Conservation (phyloP, 2,329 filamentous ascomycete species). For the Penicillium sp. region DNA sequence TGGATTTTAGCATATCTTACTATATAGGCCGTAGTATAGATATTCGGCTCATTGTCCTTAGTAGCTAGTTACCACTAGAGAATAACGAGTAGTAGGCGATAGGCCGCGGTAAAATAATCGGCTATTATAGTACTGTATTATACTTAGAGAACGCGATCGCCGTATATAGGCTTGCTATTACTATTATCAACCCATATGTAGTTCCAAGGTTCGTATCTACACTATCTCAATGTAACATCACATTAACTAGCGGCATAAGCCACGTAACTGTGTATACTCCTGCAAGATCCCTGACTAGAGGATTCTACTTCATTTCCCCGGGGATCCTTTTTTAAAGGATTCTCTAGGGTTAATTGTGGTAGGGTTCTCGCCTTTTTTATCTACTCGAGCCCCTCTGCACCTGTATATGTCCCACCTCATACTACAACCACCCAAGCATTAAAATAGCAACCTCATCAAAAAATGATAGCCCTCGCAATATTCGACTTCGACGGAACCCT, state of each 20-base stretch:
- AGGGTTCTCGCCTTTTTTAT: not conserved
- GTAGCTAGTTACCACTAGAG: no score
- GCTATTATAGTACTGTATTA: no score
- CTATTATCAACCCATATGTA: not conserved
- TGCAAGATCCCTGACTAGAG: not conserved
- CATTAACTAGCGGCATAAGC: not conserved
- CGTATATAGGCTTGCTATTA: no score
- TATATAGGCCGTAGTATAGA: no score
- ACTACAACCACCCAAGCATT: not conserved
- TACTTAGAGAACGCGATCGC: no score
- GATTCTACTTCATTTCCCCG: not conserved
- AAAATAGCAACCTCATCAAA: not conserved
- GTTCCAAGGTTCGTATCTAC: not conserved
- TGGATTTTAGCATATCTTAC: no score
- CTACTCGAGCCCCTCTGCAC: not conserved
- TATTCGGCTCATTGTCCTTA: no score
- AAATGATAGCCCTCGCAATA: slow-evolving; percentile 13
- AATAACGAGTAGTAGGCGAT: no score
- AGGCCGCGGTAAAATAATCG: no score
- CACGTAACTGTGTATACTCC: not conserved
- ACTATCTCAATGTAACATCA: not conserved
- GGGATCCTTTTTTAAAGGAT: not conserved
- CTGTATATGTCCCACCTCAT: not conserved
- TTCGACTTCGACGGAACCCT: slow-evolving; percentile 22
- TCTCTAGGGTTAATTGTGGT: not conserved